phyloP scores from a whole-genome alignment of 2,329 filamentous ascomycete genomes.

The Colletotrichum graminicola region DNA sequence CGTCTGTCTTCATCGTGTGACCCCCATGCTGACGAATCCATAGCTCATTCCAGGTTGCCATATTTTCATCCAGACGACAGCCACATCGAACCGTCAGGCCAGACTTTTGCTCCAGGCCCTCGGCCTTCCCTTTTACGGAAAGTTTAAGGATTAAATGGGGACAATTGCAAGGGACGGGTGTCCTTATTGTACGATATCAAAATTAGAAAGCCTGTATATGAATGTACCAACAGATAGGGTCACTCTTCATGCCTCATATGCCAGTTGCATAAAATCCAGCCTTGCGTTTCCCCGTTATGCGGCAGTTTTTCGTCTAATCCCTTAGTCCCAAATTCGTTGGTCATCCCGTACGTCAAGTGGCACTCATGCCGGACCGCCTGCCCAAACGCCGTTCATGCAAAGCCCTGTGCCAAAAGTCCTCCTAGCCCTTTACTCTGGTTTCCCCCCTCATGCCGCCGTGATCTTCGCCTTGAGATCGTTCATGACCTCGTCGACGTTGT shows the following conservation, averaged over 20 bases:
- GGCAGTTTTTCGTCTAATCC: conserved; percentile 19
- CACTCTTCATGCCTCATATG: conserved; percentile 8
- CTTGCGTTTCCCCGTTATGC: conserved; percentile 3
- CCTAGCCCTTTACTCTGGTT: conserved; percentile 19
- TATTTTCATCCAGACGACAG: conserved; percentile 86
- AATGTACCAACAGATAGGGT: conserved; percentile 40
- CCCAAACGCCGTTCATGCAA: conserved; percentile 56
- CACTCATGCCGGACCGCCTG: conserved; percentile 23
- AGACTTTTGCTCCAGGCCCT: conserved; percentile 71
- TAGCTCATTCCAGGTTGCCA: conserved; percentile 86
- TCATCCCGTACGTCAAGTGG: conserved; percentile 30
- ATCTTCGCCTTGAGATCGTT: conserved; percentile 66
- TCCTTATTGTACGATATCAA: conserved; percentile 39
- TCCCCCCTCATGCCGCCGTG: conserved; percentile 40
- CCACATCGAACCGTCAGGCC: conserved; percentile 86
- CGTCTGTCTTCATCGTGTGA: conserved; percentile 58
- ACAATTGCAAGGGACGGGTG: not conserved
- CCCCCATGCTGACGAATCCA: conserved; percentile 57
- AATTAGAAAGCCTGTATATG: conserved; percentile 40
- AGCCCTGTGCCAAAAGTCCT: conserved; percentile 31
- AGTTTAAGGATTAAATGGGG: conserved; percentile 61
- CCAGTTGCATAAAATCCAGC: not conserved
- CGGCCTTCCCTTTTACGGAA: conserved; percentile 80
- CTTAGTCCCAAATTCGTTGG: conserved; percentile 21
- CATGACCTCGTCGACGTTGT: conserved; percentile 82